A percentile compares a stretch with the other conserved stretches of the same genome.
phyloP scores from a whole-genome alignment of 2,329 filamentous ascomycete genomes.

The Akanthomyces lecanii region DNA sequence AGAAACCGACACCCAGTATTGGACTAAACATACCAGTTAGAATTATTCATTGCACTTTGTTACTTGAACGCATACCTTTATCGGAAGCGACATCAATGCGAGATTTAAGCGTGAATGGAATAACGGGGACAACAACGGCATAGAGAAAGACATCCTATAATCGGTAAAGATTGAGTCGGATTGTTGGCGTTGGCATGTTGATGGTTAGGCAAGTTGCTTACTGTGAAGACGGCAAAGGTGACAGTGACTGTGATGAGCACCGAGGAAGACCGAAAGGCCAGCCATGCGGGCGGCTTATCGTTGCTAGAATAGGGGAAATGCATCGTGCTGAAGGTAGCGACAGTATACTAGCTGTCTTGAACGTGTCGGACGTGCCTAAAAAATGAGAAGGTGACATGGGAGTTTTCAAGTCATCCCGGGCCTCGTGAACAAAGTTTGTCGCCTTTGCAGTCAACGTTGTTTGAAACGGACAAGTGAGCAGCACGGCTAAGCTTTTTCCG shows the following conservation, averaged over 20 bases:
- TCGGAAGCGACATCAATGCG: conserved; percentile 24
- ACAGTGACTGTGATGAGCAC: conserved; percentile 31
- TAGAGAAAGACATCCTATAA: conserved; percentile 33
- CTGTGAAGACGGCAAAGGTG: conserved; percentile 33
- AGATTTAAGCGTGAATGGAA: conserved; percentile 29
- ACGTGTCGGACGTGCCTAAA: no score
- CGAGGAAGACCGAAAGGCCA: conserved; percentile 30
- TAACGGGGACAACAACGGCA: conserved; percentile 31
- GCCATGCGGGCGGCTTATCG: conserved; percentile 26
- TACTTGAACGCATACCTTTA: conserved; percentile 18
- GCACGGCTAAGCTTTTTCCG: neutral
- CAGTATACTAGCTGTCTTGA: neutral
- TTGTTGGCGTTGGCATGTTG: neutral
- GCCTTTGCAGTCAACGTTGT: neutral
- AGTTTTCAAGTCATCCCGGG: neutral
- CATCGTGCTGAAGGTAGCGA: conserved; percentile 19
- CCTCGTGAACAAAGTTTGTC: neutral
- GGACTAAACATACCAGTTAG: conserved; percentile 21
- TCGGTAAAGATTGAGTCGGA: conserved; percentile 2
- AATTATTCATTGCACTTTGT: neutral
- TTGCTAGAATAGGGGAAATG: conserved; percentile 17
- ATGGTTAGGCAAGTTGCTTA: conserved; percentile 17
- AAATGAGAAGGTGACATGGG: neutral
- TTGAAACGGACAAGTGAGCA: neutral
- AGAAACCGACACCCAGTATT: conserved; percentile 34